Evolutionary conservation across 352 stramenopile species (phyloP), one percentile per base, ranked within the genome.

Genomic region (Globisporangium acanthophoron): DNA sequence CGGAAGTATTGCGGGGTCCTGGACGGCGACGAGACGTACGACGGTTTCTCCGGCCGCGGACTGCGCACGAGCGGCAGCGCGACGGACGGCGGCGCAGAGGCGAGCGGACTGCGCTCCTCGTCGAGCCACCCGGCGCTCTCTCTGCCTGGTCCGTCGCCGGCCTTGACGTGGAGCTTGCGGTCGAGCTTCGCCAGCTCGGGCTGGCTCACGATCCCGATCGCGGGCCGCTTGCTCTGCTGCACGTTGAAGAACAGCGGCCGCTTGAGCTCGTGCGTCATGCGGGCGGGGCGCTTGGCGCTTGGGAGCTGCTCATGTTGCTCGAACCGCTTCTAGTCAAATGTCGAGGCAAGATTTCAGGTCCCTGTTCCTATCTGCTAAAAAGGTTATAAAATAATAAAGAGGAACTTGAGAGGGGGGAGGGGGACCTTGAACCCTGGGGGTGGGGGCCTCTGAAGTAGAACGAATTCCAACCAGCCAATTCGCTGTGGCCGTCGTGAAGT

Each of bases 391-490:
- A 24, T 45, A 37, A 18, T 29, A 49, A 29, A 15, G 1, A 49
- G 9, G 15, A 31, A 47, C 1, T 31, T 0, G 13, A 39, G 21
- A 46, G 44, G 41, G 15, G 46, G 44, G 59, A 60, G 53, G 18
- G 35, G 8, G 35, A 65, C 59, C 2, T 11, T 5, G 8, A 0
- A 65, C 24, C 13, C 24, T 65, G 44, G 60, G 54, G 3, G 35
- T 51, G 1, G 44, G 9, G 31, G 20, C 37, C 12, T 9, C 40
- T 78, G 70, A 76, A 76, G 65, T 76, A 78, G 67, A 82, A 74
- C 76, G 76, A 71, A 64, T 88, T 87, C 71, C 73, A 87, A 82
- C 80, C 80, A 90, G 78, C 82, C 76, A 87, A 88, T 90, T 87
- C 59, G 63, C 59, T 71, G 46, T 67, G 65, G 31, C 15, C 58